phyloP scores from a whole-genome alignment of 768 basidiomycete species.

The Suillus placidus region DNA sequence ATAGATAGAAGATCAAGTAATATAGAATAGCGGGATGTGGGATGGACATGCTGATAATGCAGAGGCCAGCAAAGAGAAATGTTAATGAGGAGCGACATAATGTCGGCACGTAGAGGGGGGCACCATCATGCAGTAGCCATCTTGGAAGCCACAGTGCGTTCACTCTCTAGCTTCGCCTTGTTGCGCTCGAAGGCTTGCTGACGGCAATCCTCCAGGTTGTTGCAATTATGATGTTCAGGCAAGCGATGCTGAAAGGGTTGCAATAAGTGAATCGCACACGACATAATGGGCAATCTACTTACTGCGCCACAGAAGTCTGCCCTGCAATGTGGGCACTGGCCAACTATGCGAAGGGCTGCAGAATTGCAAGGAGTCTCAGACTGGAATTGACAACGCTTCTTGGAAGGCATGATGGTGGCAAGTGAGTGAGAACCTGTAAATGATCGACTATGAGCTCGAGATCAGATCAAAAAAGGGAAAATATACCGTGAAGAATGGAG shows the following conservation, averaged over 20 bases:
- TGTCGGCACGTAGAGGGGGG: slow-evolving; percentile 7
- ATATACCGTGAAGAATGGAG: slow-evolving; percentile 6
- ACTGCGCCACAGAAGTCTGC: slow-evolving; percentile 78
- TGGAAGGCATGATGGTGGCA: slow-evolving; percentile 62
- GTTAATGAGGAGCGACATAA: neutral
- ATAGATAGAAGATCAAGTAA: slow-evolving; percentile 8
- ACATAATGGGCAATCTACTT: slow-evolving; percentile 33
- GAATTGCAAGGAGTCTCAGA: slow-evolving; percentile 61
- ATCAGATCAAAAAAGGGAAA: neutral
- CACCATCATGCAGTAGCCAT: slow-evolving; percentile 69
- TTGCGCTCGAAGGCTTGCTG: slow-evolving; percentile 88
- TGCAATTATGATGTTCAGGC: slow-evolving; percentile 86
- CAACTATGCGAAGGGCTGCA: slow-evolving; percentile 81
- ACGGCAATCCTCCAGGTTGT: slow-evolving; percentile 80
- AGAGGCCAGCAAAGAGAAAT: slow-evolving; percentile 1
- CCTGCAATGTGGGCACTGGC: slow-evolving; percentile 81
- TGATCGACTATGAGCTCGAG: neutral
- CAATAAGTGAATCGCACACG: slow-evolving; percentile 19
- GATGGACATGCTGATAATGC: slow-evolving; percentile 2
- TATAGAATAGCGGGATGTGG: slow-evolving; percentile 1
- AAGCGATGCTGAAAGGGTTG: slow-evolving; percentile 68
- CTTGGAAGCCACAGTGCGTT: slow-evolving; percentile 85
- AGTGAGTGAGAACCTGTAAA: slow-evolving; percentile 10
- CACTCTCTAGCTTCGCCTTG: slow-evolving; percentile 85
- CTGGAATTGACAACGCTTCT: slow-evolving; percentile 85